Percentiles rank a stretch among this genome's conserved stretches.
Evolutionary conservation across 495 filamentous ascomycete species (phyloP).

Genomic region (Aspergillus affinis): DNA sequence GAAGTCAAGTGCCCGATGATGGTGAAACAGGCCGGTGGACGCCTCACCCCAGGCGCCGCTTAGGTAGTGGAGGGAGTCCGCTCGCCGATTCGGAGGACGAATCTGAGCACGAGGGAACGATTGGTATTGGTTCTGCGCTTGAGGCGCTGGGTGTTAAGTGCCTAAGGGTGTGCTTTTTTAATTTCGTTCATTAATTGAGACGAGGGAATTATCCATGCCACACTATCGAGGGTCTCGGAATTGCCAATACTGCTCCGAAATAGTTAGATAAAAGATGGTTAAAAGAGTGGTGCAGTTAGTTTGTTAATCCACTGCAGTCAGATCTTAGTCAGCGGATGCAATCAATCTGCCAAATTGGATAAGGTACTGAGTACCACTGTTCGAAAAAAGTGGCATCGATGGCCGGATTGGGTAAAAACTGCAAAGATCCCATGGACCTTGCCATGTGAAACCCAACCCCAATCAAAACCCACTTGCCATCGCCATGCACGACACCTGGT

Average conservation of each 20-base stretch:
- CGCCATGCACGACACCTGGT: not conserved
- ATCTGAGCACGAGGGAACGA: not conserved
- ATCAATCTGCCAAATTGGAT: not conserved
- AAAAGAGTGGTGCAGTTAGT: too few relatives aligned
- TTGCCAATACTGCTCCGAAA: not conserved
- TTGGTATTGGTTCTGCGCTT: slow-evolving; percentile 2
- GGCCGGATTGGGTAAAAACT: not conserved
- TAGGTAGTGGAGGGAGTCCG: not conserved
- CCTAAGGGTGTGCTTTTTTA: not conserved
- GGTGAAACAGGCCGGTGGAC: slow-evolving; percentile 31
- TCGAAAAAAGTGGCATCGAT: not conserved
- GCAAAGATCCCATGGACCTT: not conserved
- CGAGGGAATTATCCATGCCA: too few relatives aligned
- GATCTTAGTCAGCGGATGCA: too few relatives aligned
- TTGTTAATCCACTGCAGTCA: too few relatives aligned
- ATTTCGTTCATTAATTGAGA: too few relatives aligned
- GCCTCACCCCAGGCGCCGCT: slow-evolving; percentile 1
- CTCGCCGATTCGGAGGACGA: not conserved
- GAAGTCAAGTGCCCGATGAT: slow-evolving; percentile 38
- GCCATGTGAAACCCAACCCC: not conserved
- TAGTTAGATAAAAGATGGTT: too few relatives aligned
- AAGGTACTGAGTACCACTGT: too few relatives aligned
- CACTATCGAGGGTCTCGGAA: too few relatives aligned
- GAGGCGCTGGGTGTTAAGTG: not conserved
- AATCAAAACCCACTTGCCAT: not conserved